These are phyloP conservation scores for Amauroascus niger DNA, from an alignment of 2,329 filamentous ascomycete genomes.

Conservation along the genomic window DNA sequence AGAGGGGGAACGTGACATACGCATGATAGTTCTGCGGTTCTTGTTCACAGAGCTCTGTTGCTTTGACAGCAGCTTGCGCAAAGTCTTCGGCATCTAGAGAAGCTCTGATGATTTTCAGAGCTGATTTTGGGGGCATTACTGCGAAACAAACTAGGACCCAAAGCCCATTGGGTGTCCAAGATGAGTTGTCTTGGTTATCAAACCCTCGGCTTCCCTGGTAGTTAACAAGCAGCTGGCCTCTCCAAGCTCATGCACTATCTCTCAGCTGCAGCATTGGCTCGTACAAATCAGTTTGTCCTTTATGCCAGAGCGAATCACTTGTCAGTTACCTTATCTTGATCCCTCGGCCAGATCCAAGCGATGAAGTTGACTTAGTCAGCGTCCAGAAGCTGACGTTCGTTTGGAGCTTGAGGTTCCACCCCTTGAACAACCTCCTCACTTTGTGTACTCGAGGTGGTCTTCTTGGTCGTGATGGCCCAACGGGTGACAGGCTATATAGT, in stretches of 20 bases:
- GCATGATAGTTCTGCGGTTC: slow-evolving; percentile 76
- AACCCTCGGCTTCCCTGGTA: too few relatives aligned
- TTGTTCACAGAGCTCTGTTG: slow-evolving; percentile 57
- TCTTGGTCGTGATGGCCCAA: too few relatives aligned
- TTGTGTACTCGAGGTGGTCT: not conserved
- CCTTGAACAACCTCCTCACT: not conserved
- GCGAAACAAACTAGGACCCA: not conserved
- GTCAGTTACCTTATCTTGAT: too few relatives aligned
- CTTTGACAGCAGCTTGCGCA: slow-evolving; percentile 61
- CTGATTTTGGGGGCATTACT: slow-evolving; percentile 51
- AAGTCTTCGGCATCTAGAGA: slow-evolving; percentile 70
- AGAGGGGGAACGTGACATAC: slow-evolving; percentile 38
- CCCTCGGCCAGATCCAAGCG: too few relatives aligned
- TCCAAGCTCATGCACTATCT: not conserved
- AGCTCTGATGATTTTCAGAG: slow-evolving; percentile 70
- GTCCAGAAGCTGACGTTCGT: too few relatives aligned
- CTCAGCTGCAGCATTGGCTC: not conserved
- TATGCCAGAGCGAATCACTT: not conserved
- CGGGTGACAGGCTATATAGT: not conserved
- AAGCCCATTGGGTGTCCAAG: not conserved
- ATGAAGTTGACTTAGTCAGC: too few relatives aligned
- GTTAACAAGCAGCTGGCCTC: too few relatives aligned
- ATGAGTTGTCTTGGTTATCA: too few relatives aligned
- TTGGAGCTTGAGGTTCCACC: too few relatives aligned
- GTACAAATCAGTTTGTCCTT: not conserved